These are phyloP conservation scores for Lipomyces yamadae DNA, from an alignment of 805 yeast species.

Conservation along the genomic window DNA sequence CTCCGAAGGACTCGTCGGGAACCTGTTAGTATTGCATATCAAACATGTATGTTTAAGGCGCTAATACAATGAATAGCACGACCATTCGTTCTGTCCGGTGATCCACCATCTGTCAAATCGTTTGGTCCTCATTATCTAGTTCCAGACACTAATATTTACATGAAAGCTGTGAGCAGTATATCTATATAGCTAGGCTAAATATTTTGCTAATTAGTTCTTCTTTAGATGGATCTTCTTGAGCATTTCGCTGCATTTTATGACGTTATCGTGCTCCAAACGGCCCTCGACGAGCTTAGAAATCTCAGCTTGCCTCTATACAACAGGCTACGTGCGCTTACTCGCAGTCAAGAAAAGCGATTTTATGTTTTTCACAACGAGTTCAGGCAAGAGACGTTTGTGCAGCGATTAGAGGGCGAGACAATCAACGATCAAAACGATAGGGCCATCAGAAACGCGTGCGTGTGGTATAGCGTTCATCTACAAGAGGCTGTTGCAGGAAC, in stretches of 20 bases:
- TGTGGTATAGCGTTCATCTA: conserved; percentile 76
- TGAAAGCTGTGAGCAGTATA: conserved; percentile 59
- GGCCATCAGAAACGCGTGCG: conserved; percentile 75
- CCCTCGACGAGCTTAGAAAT: conserved; percentile 88
- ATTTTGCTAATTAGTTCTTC: not conserved
- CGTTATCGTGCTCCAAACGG: conserved; percentile 94
- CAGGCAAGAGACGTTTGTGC: conserved; percentile 67
- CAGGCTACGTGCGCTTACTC: conserved; percentile 76
- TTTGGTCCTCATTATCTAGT: conserved; percentile 80
- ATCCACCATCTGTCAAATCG: conserved; percentile 55
- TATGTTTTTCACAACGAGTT: conserved; percentile 94
- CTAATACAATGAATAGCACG: conserved; percentile 43
- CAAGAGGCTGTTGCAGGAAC: conserved; percentile 35
- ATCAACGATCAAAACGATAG: conserved; percentile 91
- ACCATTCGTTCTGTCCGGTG: conserved; percentile 64
- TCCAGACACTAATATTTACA: conserved; percentile 83
- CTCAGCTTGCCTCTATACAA: conserved; percentile 86
- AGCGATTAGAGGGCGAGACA: conserved; percentile 66
- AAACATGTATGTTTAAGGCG: not conserved
- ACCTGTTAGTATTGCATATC: conserved; percentile 13
- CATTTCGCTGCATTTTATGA: conserved; percentile 76
- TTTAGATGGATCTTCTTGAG: conserved; percentile 78
- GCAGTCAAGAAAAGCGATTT: conserved; percentile 78
- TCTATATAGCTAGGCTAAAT: not conserved
- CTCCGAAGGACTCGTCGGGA: conserved; percentile 60